phyloP scores from a whole-genome alignment of 768 basidiomycete species.

The Xerocomus brunneocitrinus region DNA sequence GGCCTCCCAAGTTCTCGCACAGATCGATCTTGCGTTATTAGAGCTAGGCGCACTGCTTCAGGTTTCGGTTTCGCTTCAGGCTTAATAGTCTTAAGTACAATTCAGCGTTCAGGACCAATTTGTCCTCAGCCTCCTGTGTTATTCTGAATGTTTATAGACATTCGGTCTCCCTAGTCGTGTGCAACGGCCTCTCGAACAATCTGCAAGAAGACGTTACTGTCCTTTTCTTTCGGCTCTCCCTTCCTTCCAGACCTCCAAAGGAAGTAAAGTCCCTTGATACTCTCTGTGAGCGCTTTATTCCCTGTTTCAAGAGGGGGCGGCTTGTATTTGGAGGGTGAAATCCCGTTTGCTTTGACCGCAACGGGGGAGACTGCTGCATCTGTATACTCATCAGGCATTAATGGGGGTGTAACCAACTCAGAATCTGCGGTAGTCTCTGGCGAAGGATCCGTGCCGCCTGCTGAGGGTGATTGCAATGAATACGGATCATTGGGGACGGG shows the following conservation, averaged over 20 bases:
- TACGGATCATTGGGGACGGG: conserved; percentile 7
- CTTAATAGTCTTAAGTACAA: not conserved
- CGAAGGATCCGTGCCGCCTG: conserved; percentile 5
- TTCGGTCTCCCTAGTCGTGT: conserved; percentile 9
- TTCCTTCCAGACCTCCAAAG: conserved; percentile 50
- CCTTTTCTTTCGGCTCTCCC: conserved; percentile 17
- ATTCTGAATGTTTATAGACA: not conserved
- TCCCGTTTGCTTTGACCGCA: conserved; percentile 10
- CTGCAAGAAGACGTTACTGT: conserved; percentile 29
- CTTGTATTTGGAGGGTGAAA: conserved; percentile 3
- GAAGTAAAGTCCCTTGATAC: conserved; percentile 52
- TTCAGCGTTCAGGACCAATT: not conserved
- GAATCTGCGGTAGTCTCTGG: conserved; percentile 20
- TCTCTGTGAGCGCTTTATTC: conserved; percentile 45
- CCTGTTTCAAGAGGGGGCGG: conserved; percentile 12
- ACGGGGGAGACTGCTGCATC: conserved; percentile 14
- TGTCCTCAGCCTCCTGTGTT: not conserved
- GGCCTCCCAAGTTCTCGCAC: conserved; percentile 18
- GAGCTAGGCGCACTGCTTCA: conserved; percentile 21
- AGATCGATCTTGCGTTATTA: conserved; percentile 25
- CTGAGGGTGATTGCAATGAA: conserved; percentile 5
- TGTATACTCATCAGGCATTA: conserved; percentile 4
- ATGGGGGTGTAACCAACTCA: conserved; percentile 22
- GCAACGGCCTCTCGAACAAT: conserved; percentile 32
- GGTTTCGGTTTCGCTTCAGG: conserved; percentile 5